Evolutionary conservation across 2,329 filamentous ascomycete genomes (phyloP), one percentile per base, ranked within the genome.

Genomic region (Gremmenia infestans): DNA sequence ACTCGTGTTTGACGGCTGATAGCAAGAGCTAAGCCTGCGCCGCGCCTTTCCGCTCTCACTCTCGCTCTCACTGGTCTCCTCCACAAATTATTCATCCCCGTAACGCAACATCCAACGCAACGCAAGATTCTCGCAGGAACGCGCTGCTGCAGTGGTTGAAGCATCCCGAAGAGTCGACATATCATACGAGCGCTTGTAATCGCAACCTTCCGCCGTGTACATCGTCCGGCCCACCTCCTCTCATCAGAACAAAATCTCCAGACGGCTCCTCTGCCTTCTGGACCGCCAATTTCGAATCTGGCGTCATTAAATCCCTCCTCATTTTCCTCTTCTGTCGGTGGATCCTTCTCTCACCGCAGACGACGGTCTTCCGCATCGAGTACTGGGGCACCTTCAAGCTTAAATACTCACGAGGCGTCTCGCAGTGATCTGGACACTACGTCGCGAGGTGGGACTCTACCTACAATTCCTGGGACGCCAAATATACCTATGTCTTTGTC

Each of bases 401-500:
- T 67, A n/a, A 60, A 63, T 35, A 56, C 67, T 11, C 58, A 66
- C 28, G 57, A 56, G 36, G 52, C 61, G 4, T 53, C 53, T 50
- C 58, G 55, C 50, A 50, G 52, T 23, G 57, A 55, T 50, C 48
- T 55, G 19, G 53, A 61, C 36, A 58, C n/a, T 32, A 58, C 57
- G 15, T 52, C 55, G 51, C 58, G 58, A 43, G 58, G 52, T 43
- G 48, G 48, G 17, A 59, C 56, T 35, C 61, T 71, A 15, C 59
- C 67, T 53, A 62, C 67, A 12, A 68, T 71, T 49, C 68, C 69
- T 55, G 68, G 81, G 68, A 85, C 79, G 51, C 79, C 83, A 45
- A 78, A 74, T 65, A 68, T 73, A 63, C 74, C 76, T 67, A 96
- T 96, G 92, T 89, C 89, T 64, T 76, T 93, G 60, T 94, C 91